These are phyloP conservation scores for Thamnidium elegans DNA, from an alignment of 192 early-diverging fungal genomes.

Conservation along the genomic window DNA sequence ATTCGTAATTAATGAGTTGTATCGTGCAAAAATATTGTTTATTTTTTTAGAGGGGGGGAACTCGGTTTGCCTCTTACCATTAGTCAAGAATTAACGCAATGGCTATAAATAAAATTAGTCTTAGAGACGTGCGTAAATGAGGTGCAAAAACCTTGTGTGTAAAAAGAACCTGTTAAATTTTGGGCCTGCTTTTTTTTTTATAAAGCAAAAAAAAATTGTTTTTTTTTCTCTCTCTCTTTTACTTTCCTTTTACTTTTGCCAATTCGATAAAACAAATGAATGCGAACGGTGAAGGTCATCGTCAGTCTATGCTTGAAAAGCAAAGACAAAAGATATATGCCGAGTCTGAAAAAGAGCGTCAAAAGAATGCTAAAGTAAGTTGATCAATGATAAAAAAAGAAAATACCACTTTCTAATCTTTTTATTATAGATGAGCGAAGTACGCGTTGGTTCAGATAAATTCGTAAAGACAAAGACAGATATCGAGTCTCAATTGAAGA, in stretches of 20 bases:
- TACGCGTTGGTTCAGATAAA: constrained; percentile 66
- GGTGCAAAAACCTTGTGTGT: too few species aligned
- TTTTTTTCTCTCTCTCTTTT: not conserved
- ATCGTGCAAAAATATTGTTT: too few species aligned
- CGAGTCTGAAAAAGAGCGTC: constrained; percentile 67
- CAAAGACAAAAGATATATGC: constrained; percentile 64
- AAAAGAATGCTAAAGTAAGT: constrained; percentile 64
- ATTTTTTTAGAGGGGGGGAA: too few species aligned
- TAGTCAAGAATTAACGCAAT: too few species aligned
- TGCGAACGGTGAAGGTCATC: constrained; percentile 50
- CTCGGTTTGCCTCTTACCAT: too few species aligned
- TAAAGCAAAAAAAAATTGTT: constrained; percentile 6
- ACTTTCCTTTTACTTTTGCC: constrained; percentile 1
- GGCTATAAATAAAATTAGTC: too few species aligned
- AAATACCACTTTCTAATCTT: not conserved
- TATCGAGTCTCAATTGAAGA: constrained; percentile 82
- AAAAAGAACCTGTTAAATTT: too few species aligned
- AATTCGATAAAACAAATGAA: constrained; percentile 5
- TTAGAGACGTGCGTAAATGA: too few species aligned
- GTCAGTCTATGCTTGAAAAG: constrained; percentile 66
- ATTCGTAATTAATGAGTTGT: too few species aligned
- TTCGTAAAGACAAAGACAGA: constrained; percentile 75
- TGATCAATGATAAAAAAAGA: not conserved
- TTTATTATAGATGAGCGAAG: constrained; percentile 55
- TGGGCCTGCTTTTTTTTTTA: not conserved